Evolutionary conservation across 805 yeast species (phyloP), one percentile per base, ranked within the genome.

Genomic region (Pichia kluyveri): DNA sequence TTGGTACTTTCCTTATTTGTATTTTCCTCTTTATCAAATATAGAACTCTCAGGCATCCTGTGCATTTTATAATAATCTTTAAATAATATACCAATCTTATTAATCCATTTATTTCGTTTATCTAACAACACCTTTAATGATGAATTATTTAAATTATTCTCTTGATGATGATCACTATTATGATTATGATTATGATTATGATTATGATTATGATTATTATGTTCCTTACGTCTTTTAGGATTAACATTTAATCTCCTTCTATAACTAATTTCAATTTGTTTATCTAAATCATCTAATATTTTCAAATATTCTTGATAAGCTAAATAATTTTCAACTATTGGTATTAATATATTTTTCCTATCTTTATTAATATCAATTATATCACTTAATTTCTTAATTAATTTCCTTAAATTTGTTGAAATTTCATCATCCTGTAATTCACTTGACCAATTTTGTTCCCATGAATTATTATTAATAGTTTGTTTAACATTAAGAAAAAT

Each of bases 241-340:
- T 88, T 82, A 8, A 81, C 87, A 56, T 89, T 80, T 48, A 85
- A 75, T 51, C 97, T 72, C 63, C 89, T 85, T 53, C 85, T 69
- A 61, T 90, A 93, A 19, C 95, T 90, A 63, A 87, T 97, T 62
- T 93, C 99, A 37, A 93, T 90, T 66, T 93, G 99, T 63, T 91
- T 93, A 63, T 93, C 97, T 55, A 93, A 71, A 61, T 93, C 98
- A 49, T 93, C 98, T 50, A 89, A 66, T 46, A 93, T 90, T 12
- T 91, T 84, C 50, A 82, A 72, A 63, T 87, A 93, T 63, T 93
- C 99, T 62, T 91, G 96, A 80, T 90, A 93, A 28, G 97, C 96
- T 57, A 93, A 72, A 56, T 86, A 95, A 54, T 86, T 93, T 56
- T 89, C 91, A 15, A 93, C 75, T 0, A 83, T 57, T 0, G 96